A percentile compares a stretch with the other conserved stretches of the same genome.
phyloP scores from a whole-genome alignment of 805 yeast species.

The Starmerella powellii region DNA sequence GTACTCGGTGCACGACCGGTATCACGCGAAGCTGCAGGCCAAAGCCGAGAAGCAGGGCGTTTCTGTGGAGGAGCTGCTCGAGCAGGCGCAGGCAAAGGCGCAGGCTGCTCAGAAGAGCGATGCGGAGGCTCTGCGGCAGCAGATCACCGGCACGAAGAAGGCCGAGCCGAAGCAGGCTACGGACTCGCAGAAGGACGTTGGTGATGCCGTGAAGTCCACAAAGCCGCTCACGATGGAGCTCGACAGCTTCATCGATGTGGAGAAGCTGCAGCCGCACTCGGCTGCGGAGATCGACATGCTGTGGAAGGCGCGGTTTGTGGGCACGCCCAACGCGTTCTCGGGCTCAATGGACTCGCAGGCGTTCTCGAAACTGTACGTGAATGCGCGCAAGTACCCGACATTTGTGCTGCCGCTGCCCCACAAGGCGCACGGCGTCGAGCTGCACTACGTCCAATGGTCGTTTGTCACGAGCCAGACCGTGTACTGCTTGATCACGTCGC shows the following conservation, averaged over 20 bases:
- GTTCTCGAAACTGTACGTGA: slow-evolving; percentile 49
- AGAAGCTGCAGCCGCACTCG: slow-evolving; percentile 47
- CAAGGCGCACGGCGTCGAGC: slow-evolving; percentile 42
- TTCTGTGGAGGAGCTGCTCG: slow-evolving; percentile 18
- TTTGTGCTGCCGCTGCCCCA: slow-evolving; percentile 84
- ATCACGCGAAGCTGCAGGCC: slow-evolving; percentile 33
- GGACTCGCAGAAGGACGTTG: not conserved
- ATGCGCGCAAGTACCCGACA: slow-evolving; percentile 63
- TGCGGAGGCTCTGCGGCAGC: not conserved
- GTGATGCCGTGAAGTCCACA: not conserved
- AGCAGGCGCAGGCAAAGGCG: slow-evolving; percentile 16
- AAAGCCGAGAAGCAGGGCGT: slow-evolving; percentile 23
- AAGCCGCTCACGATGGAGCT: slow-evolving; percentile 44
- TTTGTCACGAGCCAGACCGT: slow-evolving; percentile 73
- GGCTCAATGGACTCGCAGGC: slow-evolving; percentile 50
- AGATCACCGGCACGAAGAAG: not conserved
- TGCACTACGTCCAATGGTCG: slow-evolving; percentile 90
- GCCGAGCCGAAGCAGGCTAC: not conserved
- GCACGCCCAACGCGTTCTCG: slow-evolving; percentile 45
- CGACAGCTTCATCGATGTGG: slow-evolving; percentile 56
- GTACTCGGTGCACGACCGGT: slow-evolving; percentile 24
- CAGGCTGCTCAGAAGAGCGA: slow-evolving; percentile 2
- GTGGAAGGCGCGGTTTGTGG: slow-evolving; percentile 80
- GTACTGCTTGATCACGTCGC: slow-evolving; percentile 81
- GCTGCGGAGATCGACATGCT: slow-evolving; percentile 57